Conservation (phyloP, 1,284 basidiomycete genomes). For the Apiotrichum sp. region DNA sequence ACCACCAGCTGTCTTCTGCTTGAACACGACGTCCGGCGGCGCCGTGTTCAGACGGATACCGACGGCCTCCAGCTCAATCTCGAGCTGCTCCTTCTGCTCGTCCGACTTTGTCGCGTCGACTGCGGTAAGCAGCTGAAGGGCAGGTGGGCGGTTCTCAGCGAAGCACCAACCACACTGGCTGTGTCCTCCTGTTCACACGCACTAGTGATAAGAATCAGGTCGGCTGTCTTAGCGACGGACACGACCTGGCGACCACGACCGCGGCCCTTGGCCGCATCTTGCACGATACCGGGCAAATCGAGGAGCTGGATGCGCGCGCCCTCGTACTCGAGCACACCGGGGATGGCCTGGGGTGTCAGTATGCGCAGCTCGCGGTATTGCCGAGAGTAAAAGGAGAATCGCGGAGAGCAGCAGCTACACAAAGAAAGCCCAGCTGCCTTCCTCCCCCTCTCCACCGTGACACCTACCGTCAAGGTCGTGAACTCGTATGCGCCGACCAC, state of each 20-base stretch:
- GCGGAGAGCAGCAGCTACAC: too few relatives aligned
- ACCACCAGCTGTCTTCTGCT: conserved; percentile 80
- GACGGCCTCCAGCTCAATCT: conserved; percentile 90
- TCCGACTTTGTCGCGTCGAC: conserved; percentile 94
- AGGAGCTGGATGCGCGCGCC: conserved; percentile 88
- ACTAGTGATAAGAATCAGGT: conserved; percentile 89
- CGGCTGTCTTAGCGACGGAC: conserved; percentile 86
- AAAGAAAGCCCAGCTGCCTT: too few relatives aligned
- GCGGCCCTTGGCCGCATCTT: conserved; percentile 86
- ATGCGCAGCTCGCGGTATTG: too few relatives aligned
- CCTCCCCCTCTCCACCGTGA: too few relatives aligned
- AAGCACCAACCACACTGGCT: too few relatives aligned
- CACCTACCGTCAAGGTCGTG: conserved; percentile 77
- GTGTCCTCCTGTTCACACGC: conserved; percentile 59
- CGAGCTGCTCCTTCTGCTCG: conserved; percentile 79
- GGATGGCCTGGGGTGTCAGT: conserved; percentile 62
- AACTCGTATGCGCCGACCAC: conserved; percentile 93
- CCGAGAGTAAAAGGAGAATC: too few relatives aligned
- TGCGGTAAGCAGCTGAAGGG: conserved; percentile 28
- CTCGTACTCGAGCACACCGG: conserved; percentile 88
- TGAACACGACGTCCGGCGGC: conserved; percentile 69
- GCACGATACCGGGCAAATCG: conserved; percentile 95
- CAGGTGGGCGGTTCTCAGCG: neutral
- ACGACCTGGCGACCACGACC: conserved; percentile 95
- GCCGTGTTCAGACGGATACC: conserved; percentile 88